phyloP scores from a whole-genome alignment of 1,284 basidiomycete genomes.

The Xerocomus nothofagi region DNA sequence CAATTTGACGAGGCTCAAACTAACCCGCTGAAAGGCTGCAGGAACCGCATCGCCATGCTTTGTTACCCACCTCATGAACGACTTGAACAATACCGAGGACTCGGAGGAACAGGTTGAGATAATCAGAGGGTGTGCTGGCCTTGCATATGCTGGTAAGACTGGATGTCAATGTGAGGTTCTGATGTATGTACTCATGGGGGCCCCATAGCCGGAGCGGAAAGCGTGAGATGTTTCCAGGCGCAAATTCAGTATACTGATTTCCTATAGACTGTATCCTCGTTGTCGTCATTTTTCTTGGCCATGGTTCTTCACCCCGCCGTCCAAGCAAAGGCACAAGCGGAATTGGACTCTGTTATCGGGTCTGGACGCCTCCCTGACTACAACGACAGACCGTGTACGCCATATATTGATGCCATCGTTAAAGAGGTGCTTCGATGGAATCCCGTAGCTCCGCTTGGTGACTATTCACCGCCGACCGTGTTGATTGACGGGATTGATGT shows the following conservation, averaged over 20 bases:
- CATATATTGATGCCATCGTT: conserved; percentile 46
- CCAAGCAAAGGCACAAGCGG: conserved; percentile 45
- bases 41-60: conserved; percentile 35
- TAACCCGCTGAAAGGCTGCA: conserved; percentile 19
- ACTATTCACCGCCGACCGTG: conserved; percentile 17
- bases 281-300: conserved; percentile 50
- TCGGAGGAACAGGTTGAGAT: conserved; percentile 24
- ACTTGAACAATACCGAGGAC: conserved; percentile 14
- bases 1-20: not conserved
- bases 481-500: conserved; percentile 10
- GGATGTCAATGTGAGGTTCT: not conserved
- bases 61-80: conserved; percentile 29
- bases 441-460: conserved; percentile 50
- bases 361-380: conserved; percentile 46
- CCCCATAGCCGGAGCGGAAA: conserved; percentile 32
- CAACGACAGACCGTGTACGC: conserved; percentile 42
- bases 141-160: conserved; percentile 34
- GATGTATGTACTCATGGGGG: conserved; percentile 9
- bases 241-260: conserved; percentile 11
- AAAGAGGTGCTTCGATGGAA: conserved; percentile 56
- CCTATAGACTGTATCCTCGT: conserved; percentile 43
- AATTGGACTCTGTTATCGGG: conserved; percentile 45
- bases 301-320: conserved; percentile 49
- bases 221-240: conserved; percentile 12
- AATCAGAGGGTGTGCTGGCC: conserved; percentile 33